Base-by-base conservation (phyloP, 345 rosid species). In the Dovyalis caffra region DNA sequence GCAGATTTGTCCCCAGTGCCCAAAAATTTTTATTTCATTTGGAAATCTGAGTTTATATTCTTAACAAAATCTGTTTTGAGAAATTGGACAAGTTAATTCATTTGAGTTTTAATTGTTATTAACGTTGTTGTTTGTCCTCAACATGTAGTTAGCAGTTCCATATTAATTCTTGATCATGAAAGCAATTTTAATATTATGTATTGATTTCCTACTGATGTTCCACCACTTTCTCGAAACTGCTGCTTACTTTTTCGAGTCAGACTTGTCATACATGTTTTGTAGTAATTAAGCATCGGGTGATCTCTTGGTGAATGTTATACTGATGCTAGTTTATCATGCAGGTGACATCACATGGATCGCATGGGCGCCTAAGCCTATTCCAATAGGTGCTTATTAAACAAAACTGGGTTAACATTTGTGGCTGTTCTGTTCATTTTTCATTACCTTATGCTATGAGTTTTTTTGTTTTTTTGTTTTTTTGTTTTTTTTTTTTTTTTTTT, bases 311-410 rank as follows among this genome's bases (percentile, higher is more conserved):
- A 63, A 64, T 56, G 38, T 58, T 35, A 29, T 8, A 45, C 75
- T 77, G 51, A 79, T 60, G 11, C 34, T 18, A 23, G 35, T 9
- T 40, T 64, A 34, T 72, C 23, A 49, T 84, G 88, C 89, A 95
- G 97, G 95, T 81, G 93, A 90, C 49, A 90, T 95, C 75, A 95
- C 95, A 57, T 84, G 92, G 87, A 82, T 89, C 34, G 75, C 89
- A 15, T 91, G 98, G 98, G 80, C 97, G 34, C 97, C 94, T 2
- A 90, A 83, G 83, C 61, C 90, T 49, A 76, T 91, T 37, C 80
- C 87, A 68, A 78, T 74, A 35, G 98, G 99, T 93, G 89, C 61
- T 47, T 10, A 14, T 35, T 4, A 1, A 31, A 62, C 23, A 11
- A 6, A 63, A 58, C 20, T 45, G 14, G 29, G 6, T 35, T 35